Conservation (phyloP, 2,329 filamentous ascomycete genomes). For the Sporothrix inflata region DNA sequence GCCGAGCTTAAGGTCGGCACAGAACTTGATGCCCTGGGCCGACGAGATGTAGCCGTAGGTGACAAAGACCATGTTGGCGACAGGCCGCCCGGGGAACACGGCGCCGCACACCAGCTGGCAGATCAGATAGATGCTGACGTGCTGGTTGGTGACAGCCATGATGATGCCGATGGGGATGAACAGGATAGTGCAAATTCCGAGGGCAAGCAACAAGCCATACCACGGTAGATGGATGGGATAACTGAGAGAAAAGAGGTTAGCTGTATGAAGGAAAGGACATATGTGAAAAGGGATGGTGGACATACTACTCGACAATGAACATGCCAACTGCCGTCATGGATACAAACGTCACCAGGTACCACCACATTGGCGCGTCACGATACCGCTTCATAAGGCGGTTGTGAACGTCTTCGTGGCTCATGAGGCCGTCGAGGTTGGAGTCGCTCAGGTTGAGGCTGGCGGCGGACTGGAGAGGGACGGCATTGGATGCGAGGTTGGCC, state of each 20-base stretch:
- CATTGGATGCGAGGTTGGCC: constrained; percentile 24
- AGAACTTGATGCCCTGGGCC: constrained; percentile 86
- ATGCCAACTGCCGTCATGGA: constrained; percentile 79
- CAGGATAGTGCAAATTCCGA: constrained; percentile 76
- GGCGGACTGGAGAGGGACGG: constrained; percentile 30
- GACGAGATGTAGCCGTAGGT: constrained; percentile 90
- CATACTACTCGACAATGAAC: constrained; percentile 75
- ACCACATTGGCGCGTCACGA: constrained; percentile 76
- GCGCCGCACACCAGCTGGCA: constrained; percentile 83
- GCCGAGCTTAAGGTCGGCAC: constrained; percentile 82
- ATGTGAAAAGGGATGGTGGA: constrained; percentile 39
- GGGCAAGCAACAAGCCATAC: constrained; percentile 80
- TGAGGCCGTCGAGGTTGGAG: constrained; percentile 54
- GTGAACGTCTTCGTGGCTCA: constrained; percentile 79
- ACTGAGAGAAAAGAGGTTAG: no score
- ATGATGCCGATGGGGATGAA: constrained; percentile 92
- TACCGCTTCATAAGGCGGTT: constrained; percentile 83
- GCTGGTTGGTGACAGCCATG: constrained; percentile 90
- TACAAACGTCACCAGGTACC: constrained; percentile 77
- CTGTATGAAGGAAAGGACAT: no score
- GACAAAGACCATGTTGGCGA: constrained; percentile 92
- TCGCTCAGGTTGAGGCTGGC: constrained; percentile 21
- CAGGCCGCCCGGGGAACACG: constrained; percentile 80
- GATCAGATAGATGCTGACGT: constrained; percentile 83
- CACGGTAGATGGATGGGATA: constrained; percentile 83